Evolutionary conservation across 805 yeast species (phyloP), one percentile per base, ranked within the genome.

Genomic region (Hanseniaspora hatyaiensis): DNA sequence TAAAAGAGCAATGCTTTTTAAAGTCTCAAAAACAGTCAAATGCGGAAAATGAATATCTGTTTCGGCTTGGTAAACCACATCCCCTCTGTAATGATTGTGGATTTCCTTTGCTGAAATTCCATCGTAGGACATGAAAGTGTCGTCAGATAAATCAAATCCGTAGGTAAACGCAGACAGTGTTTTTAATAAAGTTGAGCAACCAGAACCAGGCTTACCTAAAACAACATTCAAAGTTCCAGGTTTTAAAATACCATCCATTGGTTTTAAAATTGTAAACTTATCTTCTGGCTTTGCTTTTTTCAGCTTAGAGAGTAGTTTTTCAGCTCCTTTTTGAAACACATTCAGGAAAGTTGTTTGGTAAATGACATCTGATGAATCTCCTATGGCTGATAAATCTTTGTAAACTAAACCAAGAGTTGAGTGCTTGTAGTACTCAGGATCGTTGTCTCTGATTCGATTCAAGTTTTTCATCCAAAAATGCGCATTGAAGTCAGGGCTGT

Each of bases 141-240:
- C 70, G 18, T 62, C 54, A 43, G 67, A 73, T 34, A 75, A 56
- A 36, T 69, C 60, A 60, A 72, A 77, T 34, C 81, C 82, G 55
- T 74, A 71, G 1, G 80, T 76, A 40, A 71, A 69, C 28, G 74
- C 65, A 34, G 80, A 69, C 40, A 78, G 61, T 4, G 80, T 65
- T 56, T 77, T 77, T 54, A 78, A 65, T 44, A 77, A 64, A 3
- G 83, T 77, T 6, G 82, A 66, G 55, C 84, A 78, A 36, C 84
- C 84, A 31, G 82, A 71, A 55, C 89, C 89, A 1, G 89, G 89
- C 62, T 88, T 73, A 50, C 92, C 89, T 39, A 82, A 65, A 9
- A 82, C 88, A 47, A 81, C 82, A 4, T 80, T 75, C 39, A 80
- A 67, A 52, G 79, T 79, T 48, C 87, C 86, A 2, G 86, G 81